Conservation (phyloP, 805 yeast genomes). For the Myxozyma mucilagina region DNA sequence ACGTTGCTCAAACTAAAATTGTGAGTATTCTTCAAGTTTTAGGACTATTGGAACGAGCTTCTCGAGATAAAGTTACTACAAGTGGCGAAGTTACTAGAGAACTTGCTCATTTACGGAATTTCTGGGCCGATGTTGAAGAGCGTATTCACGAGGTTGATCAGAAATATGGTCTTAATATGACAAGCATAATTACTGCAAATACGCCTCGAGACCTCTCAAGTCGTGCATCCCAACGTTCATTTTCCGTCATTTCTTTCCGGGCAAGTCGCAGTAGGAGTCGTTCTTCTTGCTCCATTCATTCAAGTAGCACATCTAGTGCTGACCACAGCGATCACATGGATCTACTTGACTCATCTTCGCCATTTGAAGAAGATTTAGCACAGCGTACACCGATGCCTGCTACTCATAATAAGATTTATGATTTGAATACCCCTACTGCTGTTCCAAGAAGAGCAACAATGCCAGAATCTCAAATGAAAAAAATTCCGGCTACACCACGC, state of each 20-base stretch:
- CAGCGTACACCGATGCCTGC: constrained; percentile 12
- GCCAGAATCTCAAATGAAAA: not conserved
- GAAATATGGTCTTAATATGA: constrained; percentile 13
- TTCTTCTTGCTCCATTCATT: constrained; percentile 16
- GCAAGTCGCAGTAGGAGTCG: constrained; percentile 25
- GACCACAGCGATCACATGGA: not conserved
- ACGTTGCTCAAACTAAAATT: not conserved
- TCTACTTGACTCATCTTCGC: constrained; percentile 14
- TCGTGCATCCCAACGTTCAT: constrained; percentile 18
- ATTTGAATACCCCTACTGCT: not conserved
- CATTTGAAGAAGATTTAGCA: constrained; percentile 19
- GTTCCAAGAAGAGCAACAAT: not conserved
- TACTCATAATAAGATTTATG: not conserved
- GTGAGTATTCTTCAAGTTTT: constrained; percentile 16
- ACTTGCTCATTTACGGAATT: constrained; percentile 8
- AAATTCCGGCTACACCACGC: not conserved
- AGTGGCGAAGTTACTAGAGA: constrained; percentile 11
- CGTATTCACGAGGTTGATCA: constrained; percentile 11
- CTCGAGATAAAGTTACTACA: constrained; percentile 10
- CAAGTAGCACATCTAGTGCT: constrained; percentile 5
- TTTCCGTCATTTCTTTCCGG: constrained; percentile 9
- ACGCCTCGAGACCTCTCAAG: not conserved
- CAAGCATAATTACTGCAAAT: not conserved
- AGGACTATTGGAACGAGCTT: constrained; percentile 12
- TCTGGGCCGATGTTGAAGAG: constrained; percentile 24